A percentile compares a stretch with the other conserved stretches of the same genome.
These are phyloP conservation scores for Hibiscus trionum DNA, from an alignment of 345 rosid species.

Conservation along the genomic window DNA sequence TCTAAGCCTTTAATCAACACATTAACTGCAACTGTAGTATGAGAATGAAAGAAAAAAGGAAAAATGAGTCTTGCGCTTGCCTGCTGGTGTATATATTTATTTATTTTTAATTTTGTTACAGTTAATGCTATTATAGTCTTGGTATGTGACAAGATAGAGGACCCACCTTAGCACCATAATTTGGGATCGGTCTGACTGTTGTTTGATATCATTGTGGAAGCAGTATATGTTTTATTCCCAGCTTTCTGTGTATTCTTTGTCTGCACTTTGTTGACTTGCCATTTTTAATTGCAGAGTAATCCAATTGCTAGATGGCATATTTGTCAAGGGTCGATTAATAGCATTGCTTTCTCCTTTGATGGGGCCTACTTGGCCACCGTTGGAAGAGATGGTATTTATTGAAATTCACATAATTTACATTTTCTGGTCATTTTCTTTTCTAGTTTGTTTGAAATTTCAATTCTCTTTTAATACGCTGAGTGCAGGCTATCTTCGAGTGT, in stretches of 20 bases:
- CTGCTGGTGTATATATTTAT: background rate
- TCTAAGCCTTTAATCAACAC: background rate
- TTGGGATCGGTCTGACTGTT: background rate
- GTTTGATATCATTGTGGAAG: background rate
- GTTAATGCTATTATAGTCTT: background rate
- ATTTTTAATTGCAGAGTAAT: slow-evolving; percentile 65
- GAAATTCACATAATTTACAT: background rate
- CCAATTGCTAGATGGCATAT: slow-evolving; percentile 98
- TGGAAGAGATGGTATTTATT: slow-evolving; percentile 90
- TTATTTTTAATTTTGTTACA: background rate
- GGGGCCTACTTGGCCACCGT: slow-evolving; percentile 85
- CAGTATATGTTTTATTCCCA: background rate
- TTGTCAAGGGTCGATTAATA: slow-evolving; percentile 84
- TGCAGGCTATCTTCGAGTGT: slow-evolving; percentile 13
- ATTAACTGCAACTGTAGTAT: background rate
- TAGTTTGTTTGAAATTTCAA: slow-evolving; percentile 9
- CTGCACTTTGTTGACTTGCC: slow-evolving; percentile 17
- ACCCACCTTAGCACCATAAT: background rate
- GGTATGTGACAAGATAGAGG: background rate
- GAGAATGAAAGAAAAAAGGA: background rate
- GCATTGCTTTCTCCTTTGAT: slow-evolving; percentile 77
- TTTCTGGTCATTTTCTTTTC: slow-evolving; percentile 1
- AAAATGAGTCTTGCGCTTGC: background rate
- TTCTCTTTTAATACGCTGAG: slow-evolving; percentile 2
- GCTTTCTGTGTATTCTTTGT: background rate